Conservation (phyloP, 2,329 filamentous ascomycete species). For the Epichloe bromicola region DNA sequence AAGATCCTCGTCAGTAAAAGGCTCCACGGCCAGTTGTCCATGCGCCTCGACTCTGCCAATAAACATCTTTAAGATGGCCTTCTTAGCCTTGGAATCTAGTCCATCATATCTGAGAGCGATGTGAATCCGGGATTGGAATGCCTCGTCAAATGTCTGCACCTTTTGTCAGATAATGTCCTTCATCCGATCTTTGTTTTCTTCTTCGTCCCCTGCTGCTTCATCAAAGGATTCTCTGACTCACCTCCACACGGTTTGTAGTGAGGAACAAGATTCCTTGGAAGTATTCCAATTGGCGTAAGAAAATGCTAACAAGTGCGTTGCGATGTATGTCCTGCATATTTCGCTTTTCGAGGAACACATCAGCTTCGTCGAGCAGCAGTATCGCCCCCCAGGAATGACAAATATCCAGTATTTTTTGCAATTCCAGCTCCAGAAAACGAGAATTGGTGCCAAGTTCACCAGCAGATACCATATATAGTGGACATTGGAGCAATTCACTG, state of each 20-base stretch:
- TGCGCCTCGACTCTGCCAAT: conserved; percentile 56
- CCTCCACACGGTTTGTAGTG: conserved; percentile 74
- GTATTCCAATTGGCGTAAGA: conserved; percentile 76
- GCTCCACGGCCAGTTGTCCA: conserved; percentile 46
- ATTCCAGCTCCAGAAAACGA: conserved; percentile 56
- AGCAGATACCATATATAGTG: conserved; percentile 70
- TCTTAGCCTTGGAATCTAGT: conserved; percentile 58
- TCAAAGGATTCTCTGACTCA: conserved; percentile 14
- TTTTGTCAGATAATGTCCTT: not conserved
- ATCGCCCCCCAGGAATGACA: conserved; percentile 76
- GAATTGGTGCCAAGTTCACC: conserved; percentile 74
- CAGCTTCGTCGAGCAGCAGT: conserved; percentile 72
- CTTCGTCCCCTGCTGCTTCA: not conserved
- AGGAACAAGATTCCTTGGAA: conserved; percentile 86
- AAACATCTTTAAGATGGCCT: conserved; percentile 74
- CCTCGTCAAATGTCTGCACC: conserved; percentile 66
- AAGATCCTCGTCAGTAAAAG: conserved; percentile 55
- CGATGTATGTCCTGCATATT: conserved; percentile 74
- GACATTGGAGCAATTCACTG: conserved; percentile 67
- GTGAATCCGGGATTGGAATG: conserved; percentile 80
- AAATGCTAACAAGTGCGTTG: conserved; percentile 77
- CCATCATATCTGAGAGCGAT: conserved; percentile 72
- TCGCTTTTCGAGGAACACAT: conserved; percentile 73
- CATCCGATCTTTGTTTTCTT: not conserved
- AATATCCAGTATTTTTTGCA: conserved; percentile 72